phyloP scores from a whole-genome alignment of 1,284 basidiomycete species.

The Taiwanofungus camphoratus region DNA sequence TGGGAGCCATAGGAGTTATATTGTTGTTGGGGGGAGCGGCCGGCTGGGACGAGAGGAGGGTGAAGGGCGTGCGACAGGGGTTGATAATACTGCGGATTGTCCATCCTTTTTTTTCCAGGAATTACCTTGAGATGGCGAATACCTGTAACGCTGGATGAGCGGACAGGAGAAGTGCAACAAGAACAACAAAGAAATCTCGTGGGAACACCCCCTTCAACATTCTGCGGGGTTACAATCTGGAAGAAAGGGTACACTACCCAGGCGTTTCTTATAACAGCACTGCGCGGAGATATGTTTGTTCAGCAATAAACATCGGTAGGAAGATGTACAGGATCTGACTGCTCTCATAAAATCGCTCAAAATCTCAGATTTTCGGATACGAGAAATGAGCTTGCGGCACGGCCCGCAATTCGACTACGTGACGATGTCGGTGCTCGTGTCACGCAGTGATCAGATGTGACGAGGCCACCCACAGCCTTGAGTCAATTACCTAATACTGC shows the following conservation, averaged over 20 bases:
- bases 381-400: too few species aligned
- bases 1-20: conserved; percentile 24
- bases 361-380: too few species aligned
- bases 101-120: conserved; percentile 40
- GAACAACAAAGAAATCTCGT: conserved; percentile 25
- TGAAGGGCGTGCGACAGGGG: conserved; percentile 72
- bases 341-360: too few species aligned
- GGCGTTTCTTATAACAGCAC: too few species aligned
- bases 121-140: conserved; percentile 23
- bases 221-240: conserved; percentile 7
- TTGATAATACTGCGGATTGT: conserved; percentile 73
- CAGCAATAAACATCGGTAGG: too few species aligned
- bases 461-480: too few species aligned
- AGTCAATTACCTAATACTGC: too few species aligned
- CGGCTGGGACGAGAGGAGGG: conserved; percentile 36
- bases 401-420: too few species aligned
- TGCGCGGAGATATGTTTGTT: too few species aligned
- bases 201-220: conserved; percentile 15
- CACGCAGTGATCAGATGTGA: too few species aligned
- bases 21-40: conserved; percentile 23
- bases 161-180: conserved; percentile 20
- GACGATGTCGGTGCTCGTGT: too few species aligned
- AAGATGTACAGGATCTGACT: too few species aligned
- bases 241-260: neutral
- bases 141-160: conserved; percentile 23